Base-by-base conservation (phyloP, 2,329 filamentous ascomycete species). In the Fusarium sp. region DNA sequence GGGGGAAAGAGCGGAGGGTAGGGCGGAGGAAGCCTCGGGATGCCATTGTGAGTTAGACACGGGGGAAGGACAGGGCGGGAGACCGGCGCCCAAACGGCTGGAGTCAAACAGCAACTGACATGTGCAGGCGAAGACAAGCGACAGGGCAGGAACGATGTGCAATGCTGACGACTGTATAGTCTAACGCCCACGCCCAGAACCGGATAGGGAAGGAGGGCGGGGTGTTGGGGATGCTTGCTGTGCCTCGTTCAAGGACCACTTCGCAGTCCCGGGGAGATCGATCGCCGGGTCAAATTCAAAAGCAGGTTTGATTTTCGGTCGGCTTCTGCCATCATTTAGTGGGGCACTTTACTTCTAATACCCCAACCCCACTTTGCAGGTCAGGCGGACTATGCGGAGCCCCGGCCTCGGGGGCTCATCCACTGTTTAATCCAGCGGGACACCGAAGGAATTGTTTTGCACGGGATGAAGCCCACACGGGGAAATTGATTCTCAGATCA, bases 351-450 rank as follows among this genome's bases (percentile, higher is more conserved):
- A 44, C 48, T 63, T 59, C 44, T 52, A 61, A 68, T 71, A 68
- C 63, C 72, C 63, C 64, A 74, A 62, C 73, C 70, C 73, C 73
- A 75, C 74, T 69, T 67, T 70, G 67, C 64, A 72, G 73, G 73
- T 75, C 73, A 75, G 71, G 62, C 61, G 69, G 70, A 57, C 54
- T 25, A 68, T 74, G 70, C 72, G 72, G 73, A 75, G 72, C 72
- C 69, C 69, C 71, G 62, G 68, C 67, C 41, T 66, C 65, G 53
- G 64, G 58, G 68, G 27, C 43, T 45, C 45, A 29, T 47, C 53
- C 58, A 61, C 65, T 68, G 62, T 62, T 56, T 49, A 52, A 58
- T 58, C 27, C 62, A 67, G 62, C 46, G 67, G 67, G 67, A 57
- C 54, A 62, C 56, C 45, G 54, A 70, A 65, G 41, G 60, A 65